Evolutionary conservation across 2,329 filamentous ascomycete genomes (phyloP).

Genomic region (Truncatella angustata): DNA sequence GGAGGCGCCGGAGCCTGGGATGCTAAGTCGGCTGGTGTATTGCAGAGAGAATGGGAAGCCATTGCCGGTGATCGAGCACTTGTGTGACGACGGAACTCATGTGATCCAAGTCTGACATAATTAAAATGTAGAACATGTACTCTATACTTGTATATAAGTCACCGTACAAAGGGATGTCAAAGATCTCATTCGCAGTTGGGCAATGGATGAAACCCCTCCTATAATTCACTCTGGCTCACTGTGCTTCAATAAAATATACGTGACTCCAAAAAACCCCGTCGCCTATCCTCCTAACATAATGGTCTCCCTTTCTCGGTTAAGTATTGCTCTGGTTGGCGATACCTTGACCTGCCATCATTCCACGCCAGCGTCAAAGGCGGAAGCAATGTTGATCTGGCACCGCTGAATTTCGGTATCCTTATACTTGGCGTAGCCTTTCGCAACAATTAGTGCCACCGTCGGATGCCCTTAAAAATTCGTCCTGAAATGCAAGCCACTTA

Average conservation of each 20-base stretch:
- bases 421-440: conserved; percentile 6
- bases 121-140: neutral
- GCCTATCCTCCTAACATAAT: too few relatives aligned
- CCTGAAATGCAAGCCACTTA: too few relatives aligned
- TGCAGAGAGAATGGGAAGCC: conserved; percentile 26
- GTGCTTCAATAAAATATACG: too few relatives aligned
- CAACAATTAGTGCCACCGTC: neutral
- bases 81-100: neutral
- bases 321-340: neutral
- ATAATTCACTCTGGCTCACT: too few relatives aligned
- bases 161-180: neutral
- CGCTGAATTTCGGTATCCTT: neutral
- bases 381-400: conserved; percentile 2
- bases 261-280: too few relatives aligned
- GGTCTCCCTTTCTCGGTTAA: too few relatives aligned
- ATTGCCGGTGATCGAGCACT: conserved; percentile 17
- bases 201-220: too few relatives aligned
- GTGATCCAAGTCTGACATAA: too few relatives aligned
- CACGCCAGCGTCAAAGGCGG: neutral
- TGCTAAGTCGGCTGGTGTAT: conserved; percentile 15
- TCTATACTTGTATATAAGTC: neutral
- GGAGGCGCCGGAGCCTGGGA: conserved; percentile 15
- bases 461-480: too few relatives aligned
- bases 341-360: neutral
- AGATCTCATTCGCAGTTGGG: neutral